Conservation (phyloP, 2,329 filamentous ascomycete genomes). For the Waltergamsia citrina region DNA sequence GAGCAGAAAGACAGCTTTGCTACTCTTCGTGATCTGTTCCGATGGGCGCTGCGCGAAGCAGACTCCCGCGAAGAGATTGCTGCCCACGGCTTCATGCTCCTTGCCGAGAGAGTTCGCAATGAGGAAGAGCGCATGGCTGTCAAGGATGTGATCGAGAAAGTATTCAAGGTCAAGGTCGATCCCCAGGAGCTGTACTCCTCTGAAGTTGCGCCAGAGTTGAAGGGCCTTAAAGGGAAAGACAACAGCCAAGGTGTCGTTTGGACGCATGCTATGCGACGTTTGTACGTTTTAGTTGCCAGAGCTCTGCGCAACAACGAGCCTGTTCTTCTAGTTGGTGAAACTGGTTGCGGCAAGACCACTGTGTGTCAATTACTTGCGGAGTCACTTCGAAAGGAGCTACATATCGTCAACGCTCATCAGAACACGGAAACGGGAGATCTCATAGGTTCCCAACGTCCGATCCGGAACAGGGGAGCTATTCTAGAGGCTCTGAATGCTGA, state of each 20-base stretch:
- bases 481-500: slow-evolving; percentile 56
- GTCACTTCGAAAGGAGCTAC: slow-evolving; percentile 63
- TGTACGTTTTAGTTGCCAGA: slow-evolving; percentile 82
- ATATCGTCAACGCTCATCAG: slow-evolving; percentile 94
- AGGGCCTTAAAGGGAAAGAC: slow-evolving; percentile 30
- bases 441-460: slow-evolving; percentile 87
- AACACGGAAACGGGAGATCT: slow-evolving; percentile 97
- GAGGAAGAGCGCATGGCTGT: slow-evolving; percentile 77
- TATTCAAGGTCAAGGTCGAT: slow-evolving; percentile 81
- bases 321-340: slow-evolving; percentile 89
- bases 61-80: slow-evolving; percentile 85
- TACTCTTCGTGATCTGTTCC: slow-evolving; percentile 87
- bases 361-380: slow-evolving; percentile 89
- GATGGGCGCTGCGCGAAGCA: slow-evolving; percentile 82
- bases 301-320: slow-evolving; percentile 88
- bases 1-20: slow-evolving; percentile 98
- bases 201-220: slow-evolving; percentile 45
- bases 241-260: slow-evolving; percentile 69
- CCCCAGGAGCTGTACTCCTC: slow-evolving; percentile 62
- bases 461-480: slow-evolving; percentile 73
- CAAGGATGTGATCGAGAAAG: slow-evolving; percentile 77
- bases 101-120: slow-evolving; percentile 91
- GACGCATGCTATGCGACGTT: slow-evolving; percentile 87
- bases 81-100: slow-evolving; percentile 88
- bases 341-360: slow-evolving; percentile 95